Evolutionary conservation across 495 filamentous ascomycete genomes (phyloP).

Genomic region (Glutinoglossum americanum): DNA sequence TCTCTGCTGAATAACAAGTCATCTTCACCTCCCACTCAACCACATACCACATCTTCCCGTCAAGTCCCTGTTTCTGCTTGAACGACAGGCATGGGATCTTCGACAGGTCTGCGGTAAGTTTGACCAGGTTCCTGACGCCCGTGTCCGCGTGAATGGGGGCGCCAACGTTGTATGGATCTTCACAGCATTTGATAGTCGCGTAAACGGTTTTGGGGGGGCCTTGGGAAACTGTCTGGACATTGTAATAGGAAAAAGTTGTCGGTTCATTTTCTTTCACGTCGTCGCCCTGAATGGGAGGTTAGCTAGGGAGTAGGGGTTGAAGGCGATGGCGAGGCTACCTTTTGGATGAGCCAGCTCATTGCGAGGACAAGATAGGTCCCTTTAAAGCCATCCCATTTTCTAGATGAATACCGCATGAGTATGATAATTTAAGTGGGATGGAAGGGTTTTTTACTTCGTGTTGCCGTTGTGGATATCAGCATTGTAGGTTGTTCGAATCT

Average conservation of each 20-base stretch:
- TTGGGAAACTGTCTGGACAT: background rate
- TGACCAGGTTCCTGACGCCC: background rate
- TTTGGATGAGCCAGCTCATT: background rate
- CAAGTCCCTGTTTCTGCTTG: background rate
- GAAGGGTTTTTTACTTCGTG: conserved; percentile 9
- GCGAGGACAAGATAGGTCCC: background rate
- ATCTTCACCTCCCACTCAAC: background rate
- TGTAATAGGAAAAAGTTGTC: background rate
- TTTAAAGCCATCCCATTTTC: background rate
- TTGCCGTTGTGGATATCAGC: conserved; percentile 9
- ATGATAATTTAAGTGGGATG: background rate
- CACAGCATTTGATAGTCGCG: background rate
- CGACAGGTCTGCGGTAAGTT: background rate
- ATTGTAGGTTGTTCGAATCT: conserved; percentile 6
- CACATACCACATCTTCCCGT: background rate
- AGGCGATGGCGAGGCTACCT: background rate
- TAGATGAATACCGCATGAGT: background rate
- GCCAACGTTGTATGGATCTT: background rate
- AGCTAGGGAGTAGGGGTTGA: background rate
- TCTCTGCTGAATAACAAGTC: background rate
- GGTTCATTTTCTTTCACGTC: background rate
- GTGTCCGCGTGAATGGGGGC: background rate
- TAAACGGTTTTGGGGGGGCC: background rate
- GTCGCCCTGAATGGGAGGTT: background rate
- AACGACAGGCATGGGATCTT: background rate